These are phyloP conservation scores for Amphichorda felina DNA, from an alignment of 2,329 filamentous ascomycete species.

Conservation along the genomic window DNA sequence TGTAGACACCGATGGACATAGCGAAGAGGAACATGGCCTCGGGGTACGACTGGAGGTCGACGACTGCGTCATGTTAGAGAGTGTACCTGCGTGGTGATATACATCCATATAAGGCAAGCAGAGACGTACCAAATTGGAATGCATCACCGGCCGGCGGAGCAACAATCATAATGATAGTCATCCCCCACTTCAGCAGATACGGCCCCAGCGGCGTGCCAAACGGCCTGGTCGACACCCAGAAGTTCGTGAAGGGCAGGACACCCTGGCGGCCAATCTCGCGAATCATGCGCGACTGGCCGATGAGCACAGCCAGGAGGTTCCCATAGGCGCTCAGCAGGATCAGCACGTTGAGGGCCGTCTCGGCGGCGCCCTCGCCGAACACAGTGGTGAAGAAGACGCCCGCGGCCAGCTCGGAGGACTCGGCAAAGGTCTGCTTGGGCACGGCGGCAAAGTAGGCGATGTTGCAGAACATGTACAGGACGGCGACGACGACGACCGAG, in stretches of 20 bases:
- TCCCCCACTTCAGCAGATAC: constrained; percentile 42
- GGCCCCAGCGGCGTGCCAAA: constrained; percentile 52
- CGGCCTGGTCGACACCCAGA: constrained; percentile 52
- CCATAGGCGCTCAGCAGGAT: constrained; percentile 46
- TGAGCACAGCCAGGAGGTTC: constrained; percentile 42
- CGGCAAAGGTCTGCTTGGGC: constrained; percentile 37
- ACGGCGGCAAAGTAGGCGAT: constrained; percentile 49
- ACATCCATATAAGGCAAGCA: constrained; percentile 17
- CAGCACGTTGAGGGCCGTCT: constrained; percentile 42
- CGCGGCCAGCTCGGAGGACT: constrained; percentile 41
- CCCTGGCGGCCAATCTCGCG: constrained; percentile 51
- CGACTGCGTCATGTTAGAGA: constrained; percentile 25
- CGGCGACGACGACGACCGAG: constrained; percentile 37
- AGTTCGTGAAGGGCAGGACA: constrained; percentile 44
- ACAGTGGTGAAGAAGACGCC: constrained; percentile 46
- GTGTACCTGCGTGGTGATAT: too few relatives aligned
- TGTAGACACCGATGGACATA: constrained; percentile 43
- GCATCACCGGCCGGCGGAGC: constrained; percentile 51
- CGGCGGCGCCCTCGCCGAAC: constrained; percentile 36
- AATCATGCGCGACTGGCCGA: constrained; percentile 43
- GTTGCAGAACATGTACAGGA: constrained; percentile 47
- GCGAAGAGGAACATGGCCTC: constrained; percentile 42
- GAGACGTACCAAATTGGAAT: constrained; percentile 50
- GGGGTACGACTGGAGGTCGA: constrained; percentile 48
- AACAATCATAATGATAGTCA: constrained; percentile 48